A percentile compares a stretch with the other conserved stretches of the same genome.
Evolutionary conservation across 768 basidiomycete species (phyloP).

Genomic region (Leucogyrophana mollusca): DNA sequence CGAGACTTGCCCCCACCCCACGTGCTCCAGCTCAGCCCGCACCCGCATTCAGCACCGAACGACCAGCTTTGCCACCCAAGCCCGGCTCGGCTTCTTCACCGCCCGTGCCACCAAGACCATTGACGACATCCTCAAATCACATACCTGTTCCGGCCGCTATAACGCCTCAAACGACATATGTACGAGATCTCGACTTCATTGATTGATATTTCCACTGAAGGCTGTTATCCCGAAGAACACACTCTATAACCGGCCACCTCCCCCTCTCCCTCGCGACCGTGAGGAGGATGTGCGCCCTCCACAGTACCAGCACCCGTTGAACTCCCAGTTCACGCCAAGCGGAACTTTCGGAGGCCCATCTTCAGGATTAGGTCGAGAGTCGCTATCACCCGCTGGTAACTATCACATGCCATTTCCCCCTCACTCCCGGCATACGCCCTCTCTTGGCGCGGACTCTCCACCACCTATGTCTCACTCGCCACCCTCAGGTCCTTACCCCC

Average conservation of each 20-base stretch:
- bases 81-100: slow-evolving; percentile 21
- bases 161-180: background rate
- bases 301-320: slow-evolving; percentile 24
- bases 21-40: slow-evolving; percentile 16
- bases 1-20: slow-evolving; percentile 18
- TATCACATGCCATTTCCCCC: slow-evolving; percentile 25
- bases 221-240: too few relatives aligned
- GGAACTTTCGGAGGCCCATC: slow-evolving; percentile 17
- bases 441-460: slow-evolving; percentile 22
- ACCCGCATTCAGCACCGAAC: slow-evolving; percentile 23
- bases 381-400: slow-evolving; percentile 25
- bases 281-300: slow-evolving; percentile 20
- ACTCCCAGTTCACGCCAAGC: slow-evolving; percentile 16
- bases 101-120: slow-evolving; percentile 16
- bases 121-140: slow-evolving; percentile 5
- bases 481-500: slow-evolving; percentile 15
- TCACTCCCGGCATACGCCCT: slow-evolving; percentile 23
- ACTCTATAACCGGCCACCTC: slow-evolving; percentile 34
- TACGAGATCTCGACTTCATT: too few relatives aligned
- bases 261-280: slow-evolving; percentile 27
- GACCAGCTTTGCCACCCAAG: slow-evolving; percentile 40
- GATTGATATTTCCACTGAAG: too few relatives aligned
- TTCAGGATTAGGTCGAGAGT: slow-evolving; percentile 17
- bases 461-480: slow-evolving; percentile 18
- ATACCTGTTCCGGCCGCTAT: too few relatives aligned